Evolutionary conservation across 768 basidiomycete genomes (phyloP), one percentile per base, ranked within the genome.

Genomic region (Hypholoma fasciculare): DNA sequence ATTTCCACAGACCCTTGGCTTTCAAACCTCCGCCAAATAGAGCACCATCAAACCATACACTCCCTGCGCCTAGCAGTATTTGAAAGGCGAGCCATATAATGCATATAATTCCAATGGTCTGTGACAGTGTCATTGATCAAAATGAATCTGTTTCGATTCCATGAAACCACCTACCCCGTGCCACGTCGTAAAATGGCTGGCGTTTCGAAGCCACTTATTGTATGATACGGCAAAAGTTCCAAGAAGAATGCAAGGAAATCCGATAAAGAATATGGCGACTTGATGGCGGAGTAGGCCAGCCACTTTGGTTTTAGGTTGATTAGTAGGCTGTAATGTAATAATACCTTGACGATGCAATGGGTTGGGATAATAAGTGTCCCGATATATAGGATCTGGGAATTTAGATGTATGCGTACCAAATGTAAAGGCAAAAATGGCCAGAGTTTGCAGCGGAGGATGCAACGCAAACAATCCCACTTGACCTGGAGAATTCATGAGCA

Each of bases 1-100:
- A 94, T 68, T 93, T 94, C 88, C 92, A 94, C 17, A 93, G 58
- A 1, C 74, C 69, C 69, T 90, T 94, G 13, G 91, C 90, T 67
- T 82, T 87, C 44, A 76, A 70, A 13, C 82, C 85, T 1, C 91
- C 90, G 4, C 92, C 90, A 66, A 93, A 89, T 0, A 78, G 76
- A 14, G 77, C 78, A 11, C 92, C 92, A 7, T 74, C 78, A 59
- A 80, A 86, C 91, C 91, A 92, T 14, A 92, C 89, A 50, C 87
- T 90, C n/a, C 82, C 85, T 2, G 78, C 89, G 5, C 92, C 92
- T 0, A 92, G 16, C 8, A 77, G 56, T 7, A 82, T 72, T 65
- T 94, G 91, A 34, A 80, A 55, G 14, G 85, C 23, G 43, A 92
- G 72, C 89, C 88, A 90, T 9, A 69, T 60, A 46, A 88, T 68